Base-by-base conservation (phyloP, 2,329 filamentous ascomycete species). In the Biscogniauxia marginata region DNA sequence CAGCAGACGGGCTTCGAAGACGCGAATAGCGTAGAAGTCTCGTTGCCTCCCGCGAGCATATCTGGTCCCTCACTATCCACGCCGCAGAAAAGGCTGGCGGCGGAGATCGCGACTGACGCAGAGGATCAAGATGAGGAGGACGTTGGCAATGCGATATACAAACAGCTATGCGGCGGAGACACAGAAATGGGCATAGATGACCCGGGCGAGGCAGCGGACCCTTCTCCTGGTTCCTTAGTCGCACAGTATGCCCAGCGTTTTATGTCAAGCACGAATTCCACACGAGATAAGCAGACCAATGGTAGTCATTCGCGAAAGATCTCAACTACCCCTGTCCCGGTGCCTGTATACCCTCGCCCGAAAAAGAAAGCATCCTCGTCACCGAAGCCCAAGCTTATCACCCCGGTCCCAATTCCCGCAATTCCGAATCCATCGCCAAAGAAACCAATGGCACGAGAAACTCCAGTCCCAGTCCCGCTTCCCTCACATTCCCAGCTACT, bases 41-140 rank as follows among this genome's bases (percentile, higher is more conserved):
- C 65, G 1, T 44, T 72, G 13, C 65, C 71, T 1, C 63, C 64
- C 44, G 56, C 70, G 21, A 64, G 62, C 47, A 65, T 65, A 8
- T 63, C 62, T 3, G 72, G 73, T 0, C 74, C 74, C 0, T 77
- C 75, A 0, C 59, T 77, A 7, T 75, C 75, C 5, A 75, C 74
- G 7, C 74, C 75, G 2, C 63, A 71, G 53, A 77, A 77, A 45
- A 71, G 61, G 25, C 52, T 63, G 3, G 45, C 52, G 3, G 43
- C 52, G 39, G 57, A 53, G 44, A 34, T 63, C 11, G 49, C 53
- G 11, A 53, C 47, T 18, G 58, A 65, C 23, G 20, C 53, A 2
- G 66, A 65, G 2, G 64, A 63, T n/a, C 6, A 67, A 5, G 62
- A 69, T 5, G 65, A 72, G 30, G 59, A 60, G 3, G 70, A 71